phyloP scores from a whole-genome alignment of 2,329 filamentous ascomycete species.

The Cadophora sp. region DNA sequence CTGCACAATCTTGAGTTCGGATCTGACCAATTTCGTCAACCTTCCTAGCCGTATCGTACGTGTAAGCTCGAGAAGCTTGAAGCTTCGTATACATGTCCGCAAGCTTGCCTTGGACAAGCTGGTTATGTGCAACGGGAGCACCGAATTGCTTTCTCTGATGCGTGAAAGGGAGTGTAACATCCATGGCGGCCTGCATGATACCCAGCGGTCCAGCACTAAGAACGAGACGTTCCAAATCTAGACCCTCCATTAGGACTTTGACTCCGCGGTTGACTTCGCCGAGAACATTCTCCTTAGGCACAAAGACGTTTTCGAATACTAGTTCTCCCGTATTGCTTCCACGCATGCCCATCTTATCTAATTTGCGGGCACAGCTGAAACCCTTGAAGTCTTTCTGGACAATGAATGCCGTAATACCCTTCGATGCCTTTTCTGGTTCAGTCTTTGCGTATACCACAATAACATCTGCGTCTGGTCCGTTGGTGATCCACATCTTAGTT shows the following conservation, averaged over 20 bases:
- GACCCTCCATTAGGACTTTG: slow-evolving; percentile 91
- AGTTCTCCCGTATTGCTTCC: slow-evolving; percentile 96
- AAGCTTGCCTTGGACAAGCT: slow-evolving; percentile 89
- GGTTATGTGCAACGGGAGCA: slow-evolving; percentile 85
- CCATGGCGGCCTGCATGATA: slow-evolving; percentile 91
- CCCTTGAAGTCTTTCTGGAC: slow-evolving; percentile 74
- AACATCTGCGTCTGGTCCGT: slow-evolving; percentile 91
- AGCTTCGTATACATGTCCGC: slow-evolving; percentile 98
- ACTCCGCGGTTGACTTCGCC: slow-evolving; percentile 84
- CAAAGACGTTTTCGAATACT: slow-evolving; percentile 88
- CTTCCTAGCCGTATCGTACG: slow-evolving; percentile 78
- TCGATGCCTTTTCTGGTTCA: slow-evolving; percentile 76
- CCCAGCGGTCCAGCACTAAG: slow-evolving; percentile 90
- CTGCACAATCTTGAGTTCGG: slow-evolving; percentile 90
- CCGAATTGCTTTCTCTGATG: slow-evolving; percentile 92
- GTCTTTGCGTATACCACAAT: slow-evolving; percentile 99
- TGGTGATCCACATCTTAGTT: slow-evolving; percentile 96
- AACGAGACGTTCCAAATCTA: slow-evolving; percentile 92
- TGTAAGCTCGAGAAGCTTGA: slow-evolving; percentile 84
- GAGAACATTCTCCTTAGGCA: slow-evolving; percentile 81
- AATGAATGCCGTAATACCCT: slow-evolving; percentile 95
- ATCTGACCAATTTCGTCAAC: slow-evolving; percentile 80
- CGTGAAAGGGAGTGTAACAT: slow-evolving; percentile 85
- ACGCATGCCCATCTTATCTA: slow-evolving; percentile 98
- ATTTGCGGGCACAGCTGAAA: slow-evolving; percentile 86